Evolutionary conservation across 805 yeast genomes (phyloP).

Genomic region (Starmera dryadoides): DNA sequence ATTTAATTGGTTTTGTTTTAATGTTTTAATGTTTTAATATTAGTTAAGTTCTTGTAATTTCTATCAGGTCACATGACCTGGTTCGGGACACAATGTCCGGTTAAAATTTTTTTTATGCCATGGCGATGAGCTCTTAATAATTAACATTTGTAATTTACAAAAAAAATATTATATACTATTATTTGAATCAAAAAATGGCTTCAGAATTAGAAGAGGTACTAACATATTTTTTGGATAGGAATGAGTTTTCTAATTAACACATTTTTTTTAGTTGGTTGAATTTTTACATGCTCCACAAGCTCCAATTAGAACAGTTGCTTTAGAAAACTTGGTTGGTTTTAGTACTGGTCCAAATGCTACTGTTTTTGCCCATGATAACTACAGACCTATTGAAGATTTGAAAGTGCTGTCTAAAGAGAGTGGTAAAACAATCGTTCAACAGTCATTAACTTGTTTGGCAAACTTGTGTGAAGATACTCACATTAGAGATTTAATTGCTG

Average conservation of each 20-base stretch:
- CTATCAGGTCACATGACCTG: too few relatives aligned
- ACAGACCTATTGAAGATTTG: constrained; percentile 65
- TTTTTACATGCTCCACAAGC: constrained; percentile 80
- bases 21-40: too few relatives aligned
- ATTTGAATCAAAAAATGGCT: too few relatives aligned
- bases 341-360: constrained; percentile 63
- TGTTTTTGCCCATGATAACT: constrained; percentile 65
- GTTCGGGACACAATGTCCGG: too few relatives aligned
- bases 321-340: constrained; percentile 76
- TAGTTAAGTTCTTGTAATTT: too few relatives aligned
- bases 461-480: constrained; percentile 69
- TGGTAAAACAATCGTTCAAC: constrained; percentile 49
- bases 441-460: constrained; percentile 72
- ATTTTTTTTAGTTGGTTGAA: constrained; percentile 45
- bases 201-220: constrained; percentile 42
- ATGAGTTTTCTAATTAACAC: constrained; percentile 1
- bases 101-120: too few relatives aligned
- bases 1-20: too few relatives aligned
- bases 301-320: constrained; percentile 74
- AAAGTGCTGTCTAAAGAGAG: constrained; percentile 49
- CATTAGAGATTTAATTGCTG: constrained; percentile 58
- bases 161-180: too few relatives aligned
- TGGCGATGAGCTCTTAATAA: background rate
- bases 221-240: background rate
- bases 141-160: too few relatives aligned